Base-by-base conservation (phyloP, 192 early-diverging fungal genomes). In the Martensiomyces pterosporus region DNA sequence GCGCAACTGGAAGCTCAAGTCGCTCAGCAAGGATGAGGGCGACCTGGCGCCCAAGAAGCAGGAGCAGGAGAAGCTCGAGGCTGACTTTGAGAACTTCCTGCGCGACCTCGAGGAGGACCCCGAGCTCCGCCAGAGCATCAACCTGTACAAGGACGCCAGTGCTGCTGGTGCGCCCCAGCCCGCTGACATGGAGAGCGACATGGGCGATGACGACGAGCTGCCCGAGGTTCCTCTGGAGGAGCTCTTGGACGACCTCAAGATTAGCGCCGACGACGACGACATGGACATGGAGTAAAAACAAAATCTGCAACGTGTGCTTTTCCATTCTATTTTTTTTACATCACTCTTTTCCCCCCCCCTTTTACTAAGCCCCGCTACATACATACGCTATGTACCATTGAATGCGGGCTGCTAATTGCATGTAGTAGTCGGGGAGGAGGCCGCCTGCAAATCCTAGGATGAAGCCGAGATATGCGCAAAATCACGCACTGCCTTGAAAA, bases 31-130 rank as follows among this genome's bases (percentile, higher is more conserved):
- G 80, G 91, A 94, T 68, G 79, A 88, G 43, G 92, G 92, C 55
- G 91, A 93, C n/a, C 76, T 84, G 63, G 73, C 73, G 14, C 65
- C 78, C 10, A 81, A 82, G 55, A 91, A 91, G 57, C 77, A 84
- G 52, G 92, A 94, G 22, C 67, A 78, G 61, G 81, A 81, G 35
- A 78, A 79, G 54, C 80, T 83, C 37, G 92, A 96, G 44, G 68
- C 85, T 35, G 96, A 99, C 72, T 90, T 87, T 61, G 96, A 99
- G 67, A 60, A 88, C 56, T 99, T 99, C 79, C 75, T 97, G 85
- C 85, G 92, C 56, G 96, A 99, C 76, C 76, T 99, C 39, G 96
- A 99, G 74, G 96, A 99, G 74, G 96, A 99, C 78, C 80, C 91
- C 21, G 96, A 99, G 75, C 81, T 97, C 48, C 80, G 96, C 44